Conservation (phyloP, 78 protist species). For the Monosiga brevicollis region DNA sequence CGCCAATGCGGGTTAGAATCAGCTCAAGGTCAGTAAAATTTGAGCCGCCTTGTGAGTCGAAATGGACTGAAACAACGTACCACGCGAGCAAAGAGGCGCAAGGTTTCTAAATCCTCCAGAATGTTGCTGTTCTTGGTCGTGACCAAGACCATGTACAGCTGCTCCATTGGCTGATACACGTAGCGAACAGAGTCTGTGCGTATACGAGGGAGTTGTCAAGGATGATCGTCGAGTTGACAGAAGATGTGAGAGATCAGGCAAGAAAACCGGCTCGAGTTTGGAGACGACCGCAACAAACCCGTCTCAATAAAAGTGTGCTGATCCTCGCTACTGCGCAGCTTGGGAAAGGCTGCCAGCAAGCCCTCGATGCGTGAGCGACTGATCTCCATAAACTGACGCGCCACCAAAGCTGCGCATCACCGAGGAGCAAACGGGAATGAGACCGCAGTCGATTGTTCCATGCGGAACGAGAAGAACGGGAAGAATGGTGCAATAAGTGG, state of each 20-base stretch:
- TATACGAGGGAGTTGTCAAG: no score
- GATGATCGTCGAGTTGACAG: no score
- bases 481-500: not conserved
- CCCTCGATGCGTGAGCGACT: conserved; percentile 85
- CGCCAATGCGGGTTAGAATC: no score
- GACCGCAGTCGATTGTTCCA: no score
- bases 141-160: conserved; percentile 66
- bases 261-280: not conserved
- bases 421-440: no score
- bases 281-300: conserved; percentile 4
- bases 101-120: conserved; percentile 88
- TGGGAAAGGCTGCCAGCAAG: conserved; percentile 87
- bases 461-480: no score
- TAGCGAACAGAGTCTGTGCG: conserved; percentile 60
- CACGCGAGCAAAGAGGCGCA: conserved; percentile 64
- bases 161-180: conserved; percentile 93
- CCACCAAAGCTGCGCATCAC: conserved; percentile 55
- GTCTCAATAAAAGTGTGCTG: conserved; percentile 93
- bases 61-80: conserved; percentile 34
- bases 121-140: conserved; percentile 86
- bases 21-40: no score
- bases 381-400: conserved; percentile 89
- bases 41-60: no score
- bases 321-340: conserved; percentile 64
- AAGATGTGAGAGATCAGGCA: not conserved